A percentile compares a stretch with the other conserved stretches of the same genome.
These are phyloP conservation scores for Onygenales sp. DNA, from an alignment of 2,329 filamentous ascomycete species.

Conservation along the genomic window DNA sequence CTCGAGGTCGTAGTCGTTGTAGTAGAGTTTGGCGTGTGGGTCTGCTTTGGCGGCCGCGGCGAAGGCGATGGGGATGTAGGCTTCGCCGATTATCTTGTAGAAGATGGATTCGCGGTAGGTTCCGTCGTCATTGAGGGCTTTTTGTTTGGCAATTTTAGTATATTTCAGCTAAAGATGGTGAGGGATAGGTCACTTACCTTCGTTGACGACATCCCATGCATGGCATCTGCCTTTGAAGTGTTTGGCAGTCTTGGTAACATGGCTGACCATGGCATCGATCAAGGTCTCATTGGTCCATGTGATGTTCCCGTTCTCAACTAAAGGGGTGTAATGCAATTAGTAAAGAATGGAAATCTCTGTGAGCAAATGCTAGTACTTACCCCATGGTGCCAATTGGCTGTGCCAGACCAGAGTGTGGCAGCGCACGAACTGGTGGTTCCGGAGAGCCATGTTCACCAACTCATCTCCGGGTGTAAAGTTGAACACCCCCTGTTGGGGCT, in stretches of 20 bases:
- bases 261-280: slow-evolving; percentile 43
- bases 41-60: slow-evolving; percentile 47
- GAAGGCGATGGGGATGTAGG: slow-evolving; percentile 39
- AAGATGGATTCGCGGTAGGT: slow-evolving; percentile 35
- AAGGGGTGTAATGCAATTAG: slow-evolving; percentile 7
- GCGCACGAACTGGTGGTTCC: slow-evolving; percentile 41
- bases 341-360: background rate
- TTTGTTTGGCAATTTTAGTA: slow-evolving; percentile 4
- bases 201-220: slow-evolving; percentile 33
- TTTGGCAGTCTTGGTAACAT: slow-evolving; percentile 27
- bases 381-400: slow-evolving; percentile 43
- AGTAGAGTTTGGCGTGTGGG: slow-evolving; percentile 40
- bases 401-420: slow-evolving; percentile 54
- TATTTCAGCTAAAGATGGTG: background rate
- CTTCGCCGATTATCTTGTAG: slow-evolving; percentile 34
- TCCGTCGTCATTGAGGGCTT: slow-evolving; percentile 39
- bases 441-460: slow-evolving; percentile 31
- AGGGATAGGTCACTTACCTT: slow-evolving; percentile 16
- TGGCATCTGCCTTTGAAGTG: slow-evolving; percentile 29
- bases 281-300: slow-evolving; percentile 51
- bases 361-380: slow-evolving; percentile 41
- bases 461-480: slow-evolving; percentile 48
- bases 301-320: slow-evolving; percentile 32
- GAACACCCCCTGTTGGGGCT: slow-evolving; percentile 49
- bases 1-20: slow-evolving; percentile 38